phyloP scores from a whole-genome alignment of 1,139 yeast species.

The Hyphopichia pseudoburtonii region DNA sequence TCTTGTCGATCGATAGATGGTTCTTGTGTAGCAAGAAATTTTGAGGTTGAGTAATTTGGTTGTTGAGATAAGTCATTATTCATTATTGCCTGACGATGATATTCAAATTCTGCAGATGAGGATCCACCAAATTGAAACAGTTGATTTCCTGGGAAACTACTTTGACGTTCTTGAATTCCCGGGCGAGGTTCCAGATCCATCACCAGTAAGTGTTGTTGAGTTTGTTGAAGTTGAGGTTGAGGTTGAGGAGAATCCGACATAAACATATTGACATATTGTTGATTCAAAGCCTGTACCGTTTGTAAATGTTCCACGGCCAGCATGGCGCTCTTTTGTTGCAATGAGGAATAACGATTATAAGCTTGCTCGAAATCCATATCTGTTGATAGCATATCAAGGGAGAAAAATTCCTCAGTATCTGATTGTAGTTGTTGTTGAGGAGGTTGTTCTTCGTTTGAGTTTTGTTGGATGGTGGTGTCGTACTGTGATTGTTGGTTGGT shows the following conservation, averaged over 20 bases:
- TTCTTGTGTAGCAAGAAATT: neutral
- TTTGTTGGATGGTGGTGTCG: neutral
- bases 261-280: conserved; percentile 14
- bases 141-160: neutral
- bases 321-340: conserved; percentile 42
- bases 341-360: conserved; percentile 38
- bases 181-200: conserved; percentile 10
- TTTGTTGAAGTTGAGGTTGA: conserved; percentile 8
- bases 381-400: conserved; percentile 31
- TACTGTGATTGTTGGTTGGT: neutral
- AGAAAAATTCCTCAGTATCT: too few species aligned
- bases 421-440: neutral
- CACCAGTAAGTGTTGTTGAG: conserved; percentile 10
- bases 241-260: conserved; percentile 1
- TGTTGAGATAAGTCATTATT: neutral
- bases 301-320: conserved; percentile 40
- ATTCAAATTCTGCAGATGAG: neutral
- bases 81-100: neutral
- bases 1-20: neutral
- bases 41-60: neutral
- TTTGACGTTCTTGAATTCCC: conserved; percentile 5
- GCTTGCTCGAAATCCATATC: conserved; percentile 54
- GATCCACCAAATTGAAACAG: conserved; percentile 1
- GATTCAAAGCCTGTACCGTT: conserved; percentile 37
- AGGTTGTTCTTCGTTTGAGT: neutral